These are phyloP conservation scores for Coemansia sp. DNA, from an alignment of 192 early-diverging fungal species.

Conservation along the genomic window DNA sequence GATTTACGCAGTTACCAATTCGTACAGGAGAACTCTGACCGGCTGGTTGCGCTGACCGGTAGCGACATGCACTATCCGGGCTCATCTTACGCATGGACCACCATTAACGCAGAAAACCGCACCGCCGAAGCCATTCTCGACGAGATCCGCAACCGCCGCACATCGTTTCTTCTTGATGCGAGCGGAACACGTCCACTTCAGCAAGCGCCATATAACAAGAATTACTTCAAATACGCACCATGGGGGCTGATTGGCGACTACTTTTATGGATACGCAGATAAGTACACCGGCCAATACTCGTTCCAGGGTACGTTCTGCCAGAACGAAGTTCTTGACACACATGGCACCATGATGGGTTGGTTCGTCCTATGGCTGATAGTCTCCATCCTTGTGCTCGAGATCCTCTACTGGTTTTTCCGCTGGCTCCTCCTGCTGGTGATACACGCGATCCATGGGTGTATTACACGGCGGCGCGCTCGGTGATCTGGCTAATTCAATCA, in stretches of 20 bases:
- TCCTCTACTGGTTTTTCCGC: constrained; percentile 44
- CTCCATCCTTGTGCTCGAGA: constrained; percentile 26
- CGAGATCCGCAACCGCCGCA: constrained; percentile 59
- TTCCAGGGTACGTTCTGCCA: constrained; percentile 71
- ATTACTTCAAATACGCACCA: constrained; percentile 56
- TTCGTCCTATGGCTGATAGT: constrained; percentile 43
- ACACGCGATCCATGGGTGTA: constrained; percentile 7
- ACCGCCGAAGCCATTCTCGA: constrained; percentile 56
- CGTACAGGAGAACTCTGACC: constrained; percentile 35
- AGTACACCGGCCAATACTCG: constrained; percentile 67
- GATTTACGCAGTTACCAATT: constrained; percentile 63
- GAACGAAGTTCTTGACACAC: constrained; percentile 46
- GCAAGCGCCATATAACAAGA: constrained; percentile 40
- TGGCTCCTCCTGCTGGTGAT: constrained; percentile 23
- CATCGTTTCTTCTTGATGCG: constrained; percentile 66
- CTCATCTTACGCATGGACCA: constrained; percentile 64
- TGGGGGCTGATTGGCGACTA: constrained; percentile 58
- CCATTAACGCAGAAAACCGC: constrained; percentile 52
- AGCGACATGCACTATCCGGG: constrained; percentile 67
- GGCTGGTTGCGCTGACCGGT: constrained; percentile 61
- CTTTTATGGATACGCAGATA: constrained; percentile 65
- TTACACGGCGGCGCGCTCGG: not conserved
- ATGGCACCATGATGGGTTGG: constrained; percentile 46
- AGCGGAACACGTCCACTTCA: constrained; percentile 59
- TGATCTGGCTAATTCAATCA: not conserved